A percentile compares a stretch with the other conserved stretches of the same genome.
Evolutionary conservation across 176 grass and related monocot species (phyloP).

Genomic region (Elaeis guineensis): DNA sequence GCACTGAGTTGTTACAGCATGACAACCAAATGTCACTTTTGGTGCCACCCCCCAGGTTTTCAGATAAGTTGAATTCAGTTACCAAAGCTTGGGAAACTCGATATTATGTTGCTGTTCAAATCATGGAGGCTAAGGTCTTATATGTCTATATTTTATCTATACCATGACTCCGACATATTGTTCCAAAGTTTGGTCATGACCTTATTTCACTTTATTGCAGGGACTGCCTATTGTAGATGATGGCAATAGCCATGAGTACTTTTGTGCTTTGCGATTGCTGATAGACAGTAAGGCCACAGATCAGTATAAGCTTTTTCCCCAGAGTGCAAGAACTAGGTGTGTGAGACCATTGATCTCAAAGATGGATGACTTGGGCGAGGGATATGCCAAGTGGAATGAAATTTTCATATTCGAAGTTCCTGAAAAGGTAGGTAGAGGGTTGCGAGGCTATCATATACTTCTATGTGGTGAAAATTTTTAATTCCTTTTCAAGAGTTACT

Average conservation of each 20-base stretch:
- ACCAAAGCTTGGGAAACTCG: slow-evolving; percentile 61
- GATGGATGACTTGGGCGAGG: slow-evolving; percentile 26
- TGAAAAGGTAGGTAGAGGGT: slow-evolving; percentile 40
- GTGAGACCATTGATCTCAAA: slow-evolving; percentile 50
- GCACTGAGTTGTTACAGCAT: slow-evolving; percentile 49
- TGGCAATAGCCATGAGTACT: slow-evolving; percentile 86
- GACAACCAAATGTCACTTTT: slow-evolving; percentile 53
- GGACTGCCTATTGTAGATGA: slow-evolving; percentile 81
- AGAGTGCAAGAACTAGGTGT: slow-evolving; percentile 97
- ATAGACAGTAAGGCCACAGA: slow-evolving; percentile 71
- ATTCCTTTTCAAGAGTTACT: no score
- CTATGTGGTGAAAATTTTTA: no score
- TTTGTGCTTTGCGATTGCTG: slow-evolving; percentile 86
- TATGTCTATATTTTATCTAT: background rate
- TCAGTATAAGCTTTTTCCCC: slow-evolving; percentile 88
- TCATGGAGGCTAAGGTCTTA: slow-evolving; percentile 76
- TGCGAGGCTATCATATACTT: no score
- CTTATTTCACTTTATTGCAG: slow-evolving; percentile 31
- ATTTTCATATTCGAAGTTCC: slow-evolving; percentile 99
- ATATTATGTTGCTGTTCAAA: slow-evolving; percentile 92
- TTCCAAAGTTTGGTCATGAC: background rate
- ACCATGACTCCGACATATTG: no score
- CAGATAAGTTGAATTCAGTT: slow-evolving; percentile 75
- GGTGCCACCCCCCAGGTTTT: slow-evolving; percentile 85
- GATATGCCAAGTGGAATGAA: slow-evolving; percentile 83